These are phyloP conservation scores for Helichrysum umbraculigerum DNA, from an alignment of 129 eudicot species.

Conservation along the genomic window DNA sequence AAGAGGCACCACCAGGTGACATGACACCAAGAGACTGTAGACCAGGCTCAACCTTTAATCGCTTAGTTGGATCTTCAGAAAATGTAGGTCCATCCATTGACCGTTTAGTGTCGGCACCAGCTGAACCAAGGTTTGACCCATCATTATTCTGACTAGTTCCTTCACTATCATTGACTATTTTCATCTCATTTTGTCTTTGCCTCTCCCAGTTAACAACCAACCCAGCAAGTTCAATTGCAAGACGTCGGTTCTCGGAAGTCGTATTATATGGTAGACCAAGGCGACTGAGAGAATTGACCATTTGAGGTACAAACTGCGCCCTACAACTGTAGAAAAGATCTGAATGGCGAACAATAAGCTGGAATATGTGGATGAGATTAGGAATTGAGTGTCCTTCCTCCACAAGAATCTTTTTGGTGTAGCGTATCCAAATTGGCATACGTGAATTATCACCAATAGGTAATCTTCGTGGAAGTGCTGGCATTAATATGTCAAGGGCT, in stretches of 20 bases:
- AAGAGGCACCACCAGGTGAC: conserved; percentile 95
- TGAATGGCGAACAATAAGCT: conserved; percentile 97
- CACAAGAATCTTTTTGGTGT: conserved; percentile 94
- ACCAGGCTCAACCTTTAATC: conserved; percentile 94
- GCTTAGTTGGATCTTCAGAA: conserved; percentile 79
- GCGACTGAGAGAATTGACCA: conserved; percentile 97
- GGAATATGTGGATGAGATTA: conserved; percentile 93
- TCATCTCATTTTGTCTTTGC: conserved; percentile 91
- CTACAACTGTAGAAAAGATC: conserved; percentile 97
- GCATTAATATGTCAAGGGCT: conserved; percentile 99
- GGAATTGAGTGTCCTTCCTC: conserved; percentile 99
- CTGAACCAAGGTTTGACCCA: conserved; percentile 43
- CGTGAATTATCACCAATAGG: conserved; percentile 81
- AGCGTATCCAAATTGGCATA: conserved; percentile 99
- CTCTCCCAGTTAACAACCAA: conserved; percentile 98
- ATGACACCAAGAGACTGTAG: conserved; percentile 82
- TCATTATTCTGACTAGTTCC: conserved; percentile 57
- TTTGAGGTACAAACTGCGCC: conserved; percentile 99
- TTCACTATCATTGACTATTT: conserved; percentile 52
- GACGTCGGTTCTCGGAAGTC: conserved; percentile 91
- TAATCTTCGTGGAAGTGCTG: conserved; percentile 47
- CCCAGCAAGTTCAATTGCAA: conserved; percentile 99
- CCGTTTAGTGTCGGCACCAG: conserved; percentile 58
- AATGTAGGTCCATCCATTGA: conserved; percentile 60
- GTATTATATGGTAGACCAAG: conserved; percentile 96